Evolutionary conservation across 2,329 filamentous ascomycete genomes (phyloP).

Genomic region (Cladosporium oxysporum): DNA sequence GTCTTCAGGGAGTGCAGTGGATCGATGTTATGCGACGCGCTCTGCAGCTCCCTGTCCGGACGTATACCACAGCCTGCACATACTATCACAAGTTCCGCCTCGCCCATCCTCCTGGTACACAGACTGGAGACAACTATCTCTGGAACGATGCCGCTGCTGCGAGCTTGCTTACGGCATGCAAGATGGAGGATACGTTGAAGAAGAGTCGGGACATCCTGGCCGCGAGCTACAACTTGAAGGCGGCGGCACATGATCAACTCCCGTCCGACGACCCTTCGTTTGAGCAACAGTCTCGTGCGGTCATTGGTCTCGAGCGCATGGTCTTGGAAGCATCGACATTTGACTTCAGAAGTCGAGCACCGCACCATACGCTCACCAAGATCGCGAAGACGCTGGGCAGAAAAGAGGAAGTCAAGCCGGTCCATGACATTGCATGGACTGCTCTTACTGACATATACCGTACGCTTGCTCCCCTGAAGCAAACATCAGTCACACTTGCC

Average conservation of each 20-base stretch:
- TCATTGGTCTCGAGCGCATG: slow-evolving; percentile 86
- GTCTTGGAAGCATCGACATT: slow-evolving; percentile 93
- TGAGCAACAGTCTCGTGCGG: slow-evolving; percentile 73
- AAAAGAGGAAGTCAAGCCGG: slow-evolving; percentile 50
- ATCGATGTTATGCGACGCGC: slow-evolving; percentile 81
- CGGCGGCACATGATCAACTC: slow-evolving; percentile 63
- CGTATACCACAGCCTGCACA: slow-evolving; percentile 85
- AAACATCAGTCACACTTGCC: slow-evolving; percentile 81
- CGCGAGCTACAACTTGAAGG: slow-evolving; percentile 83
- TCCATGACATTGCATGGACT: slow-evolving; percentile 62
- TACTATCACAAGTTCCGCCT: slow-evolving; percentile 95
- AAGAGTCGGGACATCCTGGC: slow-evolving; percentile 93
- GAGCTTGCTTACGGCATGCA: slow-evolving; percentile 88
- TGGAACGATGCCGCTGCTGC: slow-evolving; percentile 84
- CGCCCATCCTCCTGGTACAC: slow-evolving; percentile 59
- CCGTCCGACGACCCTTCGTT: slow-evolving; percentile 84
- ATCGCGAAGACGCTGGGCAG: slow-evolving; percentile 46
- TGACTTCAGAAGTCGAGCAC: slow-evolving; percentile 87
- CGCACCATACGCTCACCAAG: slow-evolving; percentile 83
- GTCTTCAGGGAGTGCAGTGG: slow-evolving; percentile 83
- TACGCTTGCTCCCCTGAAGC: slow-evolving; percentile 89
- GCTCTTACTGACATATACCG: slow-evolving; percentile 89
- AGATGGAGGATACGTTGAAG: slow-evolving; percentile 96
- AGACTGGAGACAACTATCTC: slow-evolving; percentile 70
- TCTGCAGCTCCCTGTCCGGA: slow-evolving; percentile 84